Evolutionary conservation across 495 filamentous ascomycete genomes (phyloP), one percentile per base, ranked within the genome.

Genomic region (Immersiella caudata): DNA sequence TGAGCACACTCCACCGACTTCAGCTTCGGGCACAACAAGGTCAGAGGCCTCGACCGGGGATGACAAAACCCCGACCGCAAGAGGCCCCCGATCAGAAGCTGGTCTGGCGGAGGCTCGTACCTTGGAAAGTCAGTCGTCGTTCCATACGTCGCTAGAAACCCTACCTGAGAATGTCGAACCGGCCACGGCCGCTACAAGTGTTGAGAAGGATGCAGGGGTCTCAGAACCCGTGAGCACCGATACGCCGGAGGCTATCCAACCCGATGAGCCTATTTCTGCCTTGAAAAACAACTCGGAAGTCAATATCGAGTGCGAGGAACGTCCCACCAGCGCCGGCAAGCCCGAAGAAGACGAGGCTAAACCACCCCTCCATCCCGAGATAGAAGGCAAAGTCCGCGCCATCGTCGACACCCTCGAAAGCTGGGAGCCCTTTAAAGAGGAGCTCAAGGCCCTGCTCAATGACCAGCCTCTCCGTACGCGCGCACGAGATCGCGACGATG

Each of bases 361-460:
- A 40, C 20, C 26, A 18, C 56, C 22, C 9, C 59, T 60, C 25
- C 54, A 56, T 0, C 36, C 57, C 4, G 27, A 64, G 7, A 26
- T 73, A 20, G 54, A 67, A 12, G n/a, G 59, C n/a, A 70, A 68
- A 56, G 24, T 75, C 46, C 56, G 54, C 14, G 67, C 71, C 6
- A 60, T 75, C 35, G 58, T 66, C 6, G 55, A 63, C 1, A 50
- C 71, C 22, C 58, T 69, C 6, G 61, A 54, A 56, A 52, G 21
- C 22, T 27, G 21, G 21, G 26, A 35, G 5, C 56, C 16, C 7
- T n/a, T 72, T n/a, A 70, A 75, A 51, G 40, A 60, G 1, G 68
- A 73, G 14, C 70, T 76, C n/a, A 56, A 74, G 36, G 35, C 52
- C 14, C 40, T 74, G 12, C 68, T 76, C 0, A 62, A 56, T 29